Percentiles rank a stretch among this genome's conserved stretches.
Evolutionary conservation across 495 filamentous ascomycete species (phyloP).

Genomic region (Aspergillus saccharolyticus): DNA sequence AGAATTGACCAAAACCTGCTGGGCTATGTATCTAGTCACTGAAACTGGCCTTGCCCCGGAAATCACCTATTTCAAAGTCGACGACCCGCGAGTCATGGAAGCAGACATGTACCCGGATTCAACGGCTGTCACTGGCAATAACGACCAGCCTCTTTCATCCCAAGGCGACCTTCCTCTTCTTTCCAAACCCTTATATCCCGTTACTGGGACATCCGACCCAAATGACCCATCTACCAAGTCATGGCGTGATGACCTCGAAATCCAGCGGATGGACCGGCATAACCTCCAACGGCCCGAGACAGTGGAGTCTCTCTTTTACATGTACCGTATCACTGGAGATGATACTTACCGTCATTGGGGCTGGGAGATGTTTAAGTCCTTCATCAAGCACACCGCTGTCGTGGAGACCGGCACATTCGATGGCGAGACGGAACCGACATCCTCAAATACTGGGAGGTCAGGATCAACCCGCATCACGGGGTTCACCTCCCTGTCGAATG

Average conservation of each 20-base stretch:
- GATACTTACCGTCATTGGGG: constrained; percentile 90
- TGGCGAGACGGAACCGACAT: neutral
- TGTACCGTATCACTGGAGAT: constrained; percentile 98
- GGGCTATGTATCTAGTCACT: constrained; percentile 89
- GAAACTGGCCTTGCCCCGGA: constrained; percentile 86
- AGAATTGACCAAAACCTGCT: constrained; percentile 95
- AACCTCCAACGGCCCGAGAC: constrained; percentile 97
- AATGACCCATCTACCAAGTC: constrained; percentile 11
- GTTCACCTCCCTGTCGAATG: constrained; percentile 78
- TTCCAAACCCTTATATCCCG: constrained; percentile 29
- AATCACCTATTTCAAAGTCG: constrained; percentile 81
- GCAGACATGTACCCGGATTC: constrained; percentile 37
- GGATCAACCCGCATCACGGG: constrained; percentile 43
- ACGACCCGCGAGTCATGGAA: constrained; percentile 44
- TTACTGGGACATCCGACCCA: constrained; percentile 10
- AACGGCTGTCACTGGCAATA: constrained; percentile 17
- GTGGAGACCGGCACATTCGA: constrained; percentile 43
- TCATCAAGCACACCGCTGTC: constrained; percentile 76
- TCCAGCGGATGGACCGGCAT: constrained; percentile 72
- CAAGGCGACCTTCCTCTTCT: constrained; percentile 28
- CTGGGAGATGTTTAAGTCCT: constrained; percentile 96
- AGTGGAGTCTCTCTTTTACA: constrained; percentile 90
- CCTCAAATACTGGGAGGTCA: neutral
- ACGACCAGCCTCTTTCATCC: constrained; percentile 13
- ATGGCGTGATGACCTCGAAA: constrained; percentile 71